Conservation (phyloP, 306 rosid genomes). For the Prunus kanzakura region DNA sequence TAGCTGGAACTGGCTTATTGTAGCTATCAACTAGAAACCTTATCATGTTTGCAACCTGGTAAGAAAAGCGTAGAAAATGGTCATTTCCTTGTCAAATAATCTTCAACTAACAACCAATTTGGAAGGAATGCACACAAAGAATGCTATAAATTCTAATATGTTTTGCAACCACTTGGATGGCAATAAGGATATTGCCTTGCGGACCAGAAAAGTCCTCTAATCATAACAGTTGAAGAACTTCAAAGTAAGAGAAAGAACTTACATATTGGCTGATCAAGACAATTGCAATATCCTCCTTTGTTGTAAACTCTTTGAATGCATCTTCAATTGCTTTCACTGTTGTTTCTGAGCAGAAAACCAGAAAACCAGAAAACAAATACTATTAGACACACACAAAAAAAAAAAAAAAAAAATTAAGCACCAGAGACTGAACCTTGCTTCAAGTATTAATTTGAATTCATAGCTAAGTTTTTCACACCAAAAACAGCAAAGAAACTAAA, state of each 20-base stretch:
- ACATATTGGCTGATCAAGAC: slow-evolving; percentile 94
- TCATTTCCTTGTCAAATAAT: not conserved
- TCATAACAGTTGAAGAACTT: slow-evolving; percentile 1
- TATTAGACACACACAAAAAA: not conserved
- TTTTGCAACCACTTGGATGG: not conserved
- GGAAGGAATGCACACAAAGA: not conserved
- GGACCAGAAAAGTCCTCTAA: slow-evolving; percentile 1
- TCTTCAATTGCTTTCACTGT: slow-evolving; percentile 92
- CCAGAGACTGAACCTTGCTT: not conserved
- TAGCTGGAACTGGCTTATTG: slow-evolving; percentile 86
- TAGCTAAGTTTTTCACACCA: not conserved
- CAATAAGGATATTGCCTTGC: slow-evolving; percentile 1
- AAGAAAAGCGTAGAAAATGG: slow-evolving; percentile 2
- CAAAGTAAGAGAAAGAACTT: slow-evolving; percentile 33
- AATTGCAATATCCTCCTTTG: slow-evolving; percentile 79
- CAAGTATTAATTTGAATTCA: not conserved
- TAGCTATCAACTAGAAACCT: slow-evolving; percentile 91
- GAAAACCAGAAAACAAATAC: not conserved
- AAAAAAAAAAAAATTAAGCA: too few species aligned
- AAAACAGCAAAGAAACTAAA: not conserved
- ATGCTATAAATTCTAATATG: not conserved
- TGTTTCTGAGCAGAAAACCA: slow-evolving; percentile 50
- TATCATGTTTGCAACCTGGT: slow-evolving; percentile 94
- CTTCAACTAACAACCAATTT: not conserved
- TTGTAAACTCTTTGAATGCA: slow-evolving; percentile 86